Evolutionary conservation across 306 rosid species (phyloP), one percentile per base, ranked within the genome.

Genomic region (Echinosophora koreensis): DNA sequence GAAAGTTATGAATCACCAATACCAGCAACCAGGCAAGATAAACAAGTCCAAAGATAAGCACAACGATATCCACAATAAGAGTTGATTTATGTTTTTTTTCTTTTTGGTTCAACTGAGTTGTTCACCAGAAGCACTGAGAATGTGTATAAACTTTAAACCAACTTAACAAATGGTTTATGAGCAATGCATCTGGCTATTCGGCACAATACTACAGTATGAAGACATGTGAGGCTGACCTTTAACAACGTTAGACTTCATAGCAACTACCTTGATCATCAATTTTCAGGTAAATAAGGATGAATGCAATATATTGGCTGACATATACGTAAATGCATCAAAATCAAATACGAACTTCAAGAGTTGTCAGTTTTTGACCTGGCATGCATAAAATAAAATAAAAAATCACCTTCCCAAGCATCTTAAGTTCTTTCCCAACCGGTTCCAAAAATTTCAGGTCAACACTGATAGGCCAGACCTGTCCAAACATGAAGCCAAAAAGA

Each of bases 391-490:
- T 16, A 60, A 28, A 73, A 76, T 22, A 39, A 17, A 27, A 32
- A 63, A 56, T 80, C 58, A 95, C 98, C 97, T 92, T 95, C 66
- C 97, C 98, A 61, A 95, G 87, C 44, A 75, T 8, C 87, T 90
- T 92, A 69, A 95, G 97, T 82, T 95, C 98, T 74, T 91, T 82
- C 38, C 93, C 95, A 77, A 95, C 93, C 0, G 98, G 98, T 88
- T 95, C 97, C 85, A 95, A 44, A 77, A 95, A 80, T 59, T 90
- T 88, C 75, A 95, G 78, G 85, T 95, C 73, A 35, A 92, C 84
- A 15, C 44, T 77, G 14, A 95, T 76, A 6, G 97, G 98, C 98
- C 98, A 95, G 57, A 95, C 95, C 98, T 94, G 91, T 75, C 69
- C 77, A 81, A 55, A 77, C 30, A 65, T 41, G 71, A 66, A 73